phyloP scores from a whole-genome alignment of 768 basidiomycete species.

The Pleurotus djamor region DNA sequence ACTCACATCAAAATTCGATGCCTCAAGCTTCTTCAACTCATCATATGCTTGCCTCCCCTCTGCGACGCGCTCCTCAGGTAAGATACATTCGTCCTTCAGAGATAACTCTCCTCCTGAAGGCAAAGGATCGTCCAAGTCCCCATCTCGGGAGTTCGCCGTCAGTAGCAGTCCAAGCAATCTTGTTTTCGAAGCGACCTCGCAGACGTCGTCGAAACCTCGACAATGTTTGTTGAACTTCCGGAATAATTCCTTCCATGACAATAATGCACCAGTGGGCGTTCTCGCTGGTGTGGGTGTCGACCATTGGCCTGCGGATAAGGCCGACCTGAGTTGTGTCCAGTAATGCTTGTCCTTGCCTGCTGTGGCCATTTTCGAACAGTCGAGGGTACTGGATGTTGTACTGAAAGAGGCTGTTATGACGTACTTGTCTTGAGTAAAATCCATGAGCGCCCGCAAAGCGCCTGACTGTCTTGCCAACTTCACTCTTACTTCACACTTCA shows the following conservation, averaged over 20 bases:
- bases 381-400: background rate
- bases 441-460: too few relatives aligned
- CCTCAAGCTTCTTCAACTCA: constrained; percentile 45
- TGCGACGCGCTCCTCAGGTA: constrained; percentile 51
- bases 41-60: constrained; percentile 59
- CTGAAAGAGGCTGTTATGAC: too few relatives aligned
- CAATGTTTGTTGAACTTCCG: constrained; percentile 90
- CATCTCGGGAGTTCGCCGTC: constrained; percentile 43
- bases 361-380: constrained; percentile 8
- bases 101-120: constrained; percentile 33
- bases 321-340: constrained; percentile 70
- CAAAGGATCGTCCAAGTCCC: constrained; percentile 48
- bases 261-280: constrained; percentile 42
- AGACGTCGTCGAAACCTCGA: constrained; percentile 52
- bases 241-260: constrained; percentile 78
- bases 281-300: constrained; percentile 58
- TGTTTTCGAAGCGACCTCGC: constrained; percentile 67
- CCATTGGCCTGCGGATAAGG: constrained; percentile 78
- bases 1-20: constrained; percentile 57
- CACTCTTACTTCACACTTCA: too few relatives aligned
- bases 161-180: constrained; percentile 61
- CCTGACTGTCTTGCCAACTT: too few relatives aligned
- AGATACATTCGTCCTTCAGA: constrained; percentile 54
- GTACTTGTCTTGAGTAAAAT: too few relatives aligned
- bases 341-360: constrained; percentile 68